A percentile compares a stretch with the other conserved stretches of the same genome.
Conservation (phyloP, 306 rosid genomes). For the Pyrus bretschneideri region DNA sequence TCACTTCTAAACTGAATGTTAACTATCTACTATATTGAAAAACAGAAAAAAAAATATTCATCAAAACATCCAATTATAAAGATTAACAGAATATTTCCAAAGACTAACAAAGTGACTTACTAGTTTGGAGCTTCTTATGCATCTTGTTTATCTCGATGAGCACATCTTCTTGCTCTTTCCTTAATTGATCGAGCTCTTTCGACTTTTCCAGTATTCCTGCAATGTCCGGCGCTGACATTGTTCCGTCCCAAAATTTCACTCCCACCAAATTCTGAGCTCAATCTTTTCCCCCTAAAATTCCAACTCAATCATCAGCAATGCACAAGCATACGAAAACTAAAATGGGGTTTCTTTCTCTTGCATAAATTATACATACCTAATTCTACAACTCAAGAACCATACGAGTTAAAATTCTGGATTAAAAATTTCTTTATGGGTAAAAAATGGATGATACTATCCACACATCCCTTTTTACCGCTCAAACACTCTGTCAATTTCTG, state of each 20-base stretch:
- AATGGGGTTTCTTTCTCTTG: neutral
- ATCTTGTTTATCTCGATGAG: slow-evolving; percentile 82
- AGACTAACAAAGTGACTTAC: slow-evolving; percentile 26
- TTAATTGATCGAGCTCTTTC: slow-evolving; percentile 81
- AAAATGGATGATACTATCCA: too few relatives aligned
- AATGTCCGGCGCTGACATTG: slow-evolving; percentile 79
- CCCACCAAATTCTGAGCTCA: neutral
- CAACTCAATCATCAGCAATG: slow-evolving; percentile 2
- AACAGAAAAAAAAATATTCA: neutral
- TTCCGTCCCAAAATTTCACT: neutral
- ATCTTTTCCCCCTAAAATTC: slow-evolving; percentile 4
- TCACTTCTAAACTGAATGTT: neutral
- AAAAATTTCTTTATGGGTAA: too few relatives aligned
- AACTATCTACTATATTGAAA: neutral
- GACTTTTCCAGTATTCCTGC: slow-evolving; percentile 59
- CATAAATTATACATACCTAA: neutral
- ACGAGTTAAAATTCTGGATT: neutral
- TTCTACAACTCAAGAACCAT: neutral
- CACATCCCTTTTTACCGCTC: too few relatives aligned
- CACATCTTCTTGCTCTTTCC: slow-evolving; percentile 73
- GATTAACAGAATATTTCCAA: neutral
- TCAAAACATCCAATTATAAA: neutral
- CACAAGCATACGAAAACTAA: neutral
- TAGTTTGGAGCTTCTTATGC: slow-evolving; percentile 80
- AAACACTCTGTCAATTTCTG: too few relatives aligned